Conservation (phyloP, 495 filamentous ascomycete species). For the Neurospora intermedia region DNA sequence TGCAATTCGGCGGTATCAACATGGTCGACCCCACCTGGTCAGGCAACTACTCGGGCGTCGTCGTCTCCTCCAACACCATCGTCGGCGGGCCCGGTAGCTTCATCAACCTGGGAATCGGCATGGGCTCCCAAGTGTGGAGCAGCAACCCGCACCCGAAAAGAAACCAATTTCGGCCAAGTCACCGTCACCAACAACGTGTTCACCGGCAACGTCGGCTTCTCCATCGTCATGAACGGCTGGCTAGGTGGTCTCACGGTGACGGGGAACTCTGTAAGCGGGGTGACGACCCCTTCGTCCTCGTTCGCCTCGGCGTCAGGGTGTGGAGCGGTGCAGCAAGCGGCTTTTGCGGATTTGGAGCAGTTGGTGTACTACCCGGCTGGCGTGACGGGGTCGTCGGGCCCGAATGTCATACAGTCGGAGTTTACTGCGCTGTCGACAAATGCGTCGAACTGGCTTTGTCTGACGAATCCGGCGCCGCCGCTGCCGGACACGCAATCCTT, state of each 20-base stretch:
- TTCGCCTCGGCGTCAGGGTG: constrained; percentile 1
- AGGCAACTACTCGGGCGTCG: constrained; percentile 8
- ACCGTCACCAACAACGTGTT: constrained; percentile 9
- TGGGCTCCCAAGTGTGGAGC: constrained; percentile 7
- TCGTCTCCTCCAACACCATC: constrained; percentile 7
- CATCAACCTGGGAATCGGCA: constrained; percentile 10
- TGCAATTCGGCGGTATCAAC: constrained; percentile 10
- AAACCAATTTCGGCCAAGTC: constrained; percentile 6
- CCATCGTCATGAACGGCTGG: constrained; percentile 11
- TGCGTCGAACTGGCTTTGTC: constrained; percentile 10
- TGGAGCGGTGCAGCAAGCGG: background rate
- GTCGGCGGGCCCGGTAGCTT: background rate
- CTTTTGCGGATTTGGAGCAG: constrained; percentile 5
- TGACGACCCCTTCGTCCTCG: background rate
- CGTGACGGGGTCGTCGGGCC: background rate
- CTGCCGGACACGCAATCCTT: constrained; percentile 1
- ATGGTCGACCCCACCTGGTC: constrained; percentile 8
- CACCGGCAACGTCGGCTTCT: constrained; percentile 7
- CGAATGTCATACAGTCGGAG: constrained; percentile 2
- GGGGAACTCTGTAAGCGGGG: constrained; percentile 4
- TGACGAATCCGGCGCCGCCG: constrained; percentile 4
- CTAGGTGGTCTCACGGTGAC: constrained; percentile 6
- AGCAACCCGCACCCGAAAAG: background rate
- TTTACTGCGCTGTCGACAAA: constrained; percentile 2
- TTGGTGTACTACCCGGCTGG: constrained; percentile 5